A percentile compares a stretch with the other conserved stretches of the same genome.
phyloP scores from a whole-genome alignment of 371 early-diverging fungal genomes.

The Rhizopus microsporus region DNA sequence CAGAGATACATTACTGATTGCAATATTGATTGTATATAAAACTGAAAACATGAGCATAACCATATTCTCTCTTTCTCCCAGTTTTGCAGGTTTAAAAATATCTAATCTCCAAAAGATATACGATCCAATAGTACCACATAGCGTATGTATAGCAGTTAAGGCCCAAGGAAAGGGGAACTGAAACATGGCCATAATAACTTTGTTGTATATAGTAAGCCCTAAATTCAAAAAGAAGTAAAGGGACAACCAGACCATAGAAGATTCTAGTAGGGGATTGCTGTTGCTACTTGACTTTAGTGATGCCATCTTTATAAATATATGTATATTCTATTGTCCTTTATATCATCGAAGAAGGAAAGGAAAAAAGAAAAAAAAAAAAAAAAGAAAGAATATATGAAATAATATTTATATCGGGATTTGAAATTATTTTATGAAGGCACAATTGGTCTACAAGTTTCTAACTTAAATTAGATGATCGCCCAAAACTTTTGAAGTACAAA shows the following conservation, averaged over 20 bases:
- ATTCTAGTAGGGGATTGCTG: conserved; percentile 25
- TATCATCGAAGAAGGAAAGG: not conserved
- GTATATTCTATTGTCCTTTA: not conserved
- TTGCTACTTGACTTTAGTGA: not conserved
- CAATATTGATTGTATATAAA: conserved; percentile 89
- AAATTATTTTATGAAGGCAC: too few relatives aligned
- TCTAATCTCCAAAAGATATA: conserved; percentile 55
- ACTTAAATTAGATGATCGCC: too few relatives aligned
- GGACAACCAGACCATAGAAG: conserved; percentile 64
- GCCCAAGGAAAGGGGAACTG: conserved; percentile 88
- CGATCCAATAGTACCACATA: conserved; percentile 72
- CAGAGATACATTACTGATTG: conserved; percentile 84
- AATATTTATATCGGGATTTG: too few relatives aligned
- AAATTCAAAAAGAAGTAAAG: conserved; percentile 83
- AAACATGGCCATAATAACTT: conserved; percentile 75
- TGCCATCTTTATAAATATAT: conserved; percentile 5
- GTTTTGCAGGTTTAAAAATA: conserved; percentile 58
- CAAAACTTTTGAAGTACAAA: too few relatives aligned
- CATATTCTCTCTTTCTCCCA: conserved; percentile 67
- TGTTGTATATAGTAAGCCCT: conserved; percentile 83
- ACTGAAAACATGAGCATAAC: conserved; percentile 80
- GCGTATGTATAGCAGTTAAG: conserved; percentile 81
- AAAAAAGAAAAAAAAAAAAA: too few relatives aligned
- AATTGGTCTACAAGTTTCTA: too few relatives aligned
- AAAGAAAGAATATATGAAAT: too few relatives aligned